These are phyloP conservation scores for Sporothrix protearum DNA, from an alignment of 2,329 filamentous ascomycete species.

Conservation along the genomic window DNA sequence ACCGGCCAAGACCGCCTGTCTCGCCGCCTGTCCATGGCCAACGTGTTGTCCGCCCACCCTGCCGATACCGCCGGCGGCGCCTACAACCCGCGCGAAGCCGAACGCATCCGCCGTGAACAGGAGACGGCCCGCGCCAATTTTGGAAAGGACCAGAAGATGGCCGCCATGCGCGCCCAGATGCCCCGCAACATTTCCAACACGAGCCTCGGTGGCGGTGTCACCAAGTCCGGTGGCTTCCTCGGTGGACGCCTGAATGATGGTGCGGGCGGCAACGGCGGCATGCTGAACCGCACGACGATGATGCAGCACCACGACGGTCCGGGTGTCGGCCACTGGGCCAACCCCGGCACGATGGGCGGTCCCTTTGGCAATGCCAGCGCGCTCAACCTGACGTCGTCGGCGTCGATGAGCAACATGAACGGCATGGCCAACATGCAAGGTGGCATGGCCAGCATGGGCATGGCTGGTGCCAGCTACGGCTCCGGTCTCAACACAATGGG, in stretches of 20 bases:
- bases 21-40: constrained; percentile 55
- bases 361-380: constrained; percentile 26
- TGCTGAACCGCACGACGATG: constrained; percentile 15
- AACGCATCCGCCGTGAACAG: constrained; percentile 42
- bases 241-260: constrained; percentile 56
- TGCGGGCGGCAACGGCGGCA: constrained; percentile 39
- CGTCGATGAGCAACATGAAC: constrained; percentile 7
- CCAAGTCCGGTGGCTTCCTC: constrained; percentile 45
- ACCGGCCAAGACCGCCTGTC: constrained; percentile 37
- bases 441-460: constrained; percentile 3
- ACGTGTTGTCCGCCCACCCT: constrained; percentile 51
- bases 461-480: background rate
- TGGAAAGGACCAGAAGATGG: constrained; percentile 49
- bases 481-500: constrained; percentile 3
- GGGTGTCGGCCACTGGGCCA: constrained; percentile 21
- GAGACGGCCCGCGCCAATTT: constrained; percentile 41
- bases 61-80: constrained; percentile 34
- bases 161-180: constrained; percentile 49
- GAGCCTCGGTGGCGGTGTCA: background rate
- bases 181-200: constrained; percentile 34
- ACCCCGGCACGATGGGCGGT: constrained; percentile 10
- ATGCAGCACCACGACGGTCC: constrained; percentile 18
- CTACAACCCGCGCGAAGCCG: constrained; percentile 41
- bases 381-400: background rate
- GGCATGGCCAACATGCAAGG: background rate